Conservation (phyloP, 176 grass and related monocot genomes). For the Bothriochloa decipiens region DNA sequence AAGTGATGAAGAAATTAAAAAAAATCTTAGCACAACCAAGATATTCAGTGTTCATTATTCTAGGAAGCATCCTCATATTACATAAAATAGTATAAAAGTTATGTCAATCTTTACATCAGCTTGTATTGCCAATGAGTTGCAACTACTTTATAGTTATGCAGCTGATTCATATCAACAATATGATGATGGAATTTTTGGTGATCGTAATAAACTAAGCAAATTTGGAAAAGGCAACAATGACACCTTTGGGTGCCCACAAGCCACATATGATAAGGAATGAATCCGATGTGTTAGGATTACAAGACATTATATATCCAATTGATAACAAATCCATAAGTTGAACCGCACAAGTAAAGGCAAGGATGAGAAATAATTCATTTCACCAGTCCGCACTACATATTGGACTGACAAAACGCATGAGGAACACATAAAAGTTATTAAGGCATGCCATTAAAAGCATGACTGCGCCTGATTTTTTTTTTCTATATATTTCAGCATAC, state of each 20-base stretch:
- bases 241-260: neutral
- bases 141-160: neutral
- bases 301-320: neutral
- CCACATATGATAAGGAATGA: neutral
- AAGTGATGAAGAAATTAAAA: neutral
- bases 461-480: neutral
- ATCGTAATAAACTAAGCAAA: neutral
- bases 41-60: slow-evolving; percentile 9
- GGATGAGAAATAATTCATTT: neutral
- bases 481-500: neutral
- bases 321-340: neutral
- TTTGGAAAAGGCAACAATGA: neutral
- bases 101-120: neutral
- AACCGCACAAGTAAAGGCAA: neutral
- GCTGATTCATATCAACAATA: neutral
- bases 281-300: neutral
- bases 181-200: neutral
- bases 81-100: neutral
- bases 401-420: neutral
- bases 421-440: neutral
- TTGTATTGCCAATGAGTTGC: neutral
- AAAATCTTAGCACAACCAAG: neutral
- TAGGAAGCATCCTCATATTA: neutral
- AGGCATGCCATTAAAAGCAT: neutral
- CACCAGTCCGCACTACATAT: neutral